phyloP scores from a whole-genome alignment of 176 grass and related monocot genomes.

The Microstegium vimineum region DNA sequence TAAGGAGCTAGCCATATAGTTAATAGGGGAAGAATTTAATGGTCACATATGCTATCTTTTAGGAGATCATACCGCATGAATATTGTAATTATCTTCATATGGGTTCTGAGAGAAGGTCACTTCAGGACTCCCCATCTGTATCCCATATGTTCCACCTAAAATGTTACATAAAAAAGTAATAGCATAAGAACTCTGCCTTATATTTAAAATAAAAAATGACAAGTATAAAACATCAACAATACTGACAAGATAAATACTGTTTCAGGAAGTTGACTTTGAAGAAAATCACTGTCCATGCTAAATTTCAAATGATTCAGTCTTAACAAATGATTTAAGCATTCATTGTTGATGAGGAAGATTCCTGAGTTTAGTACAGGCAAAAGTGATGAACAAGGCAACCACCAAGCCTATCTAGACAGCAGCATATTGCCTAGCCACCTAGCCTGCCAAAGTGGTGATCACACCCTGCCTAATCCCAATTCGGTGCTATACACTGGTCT shows the following conservation, averaged over 20 bases:
- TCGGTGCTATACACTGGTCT: background rate
- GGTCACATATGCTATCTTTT: background rate
- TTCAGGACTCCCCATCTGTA: slow-evolving; percentile 43
- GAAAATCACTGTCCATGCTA: slow-evolving; percentile 11
- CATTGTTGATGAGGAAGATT: background rate
- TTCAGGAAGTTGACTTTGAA: background rate
- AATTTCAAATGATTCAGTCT: background rate
- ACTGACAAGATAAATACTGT: background rate
- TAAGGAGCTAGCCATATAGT: background rate
- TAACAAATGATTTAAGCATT: background rate
- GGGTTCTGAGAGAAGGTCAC: slow-evolving; percentile 28
- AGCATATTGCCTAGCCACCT: too few relatives aligned
- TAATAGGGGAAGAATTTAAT: background rate
- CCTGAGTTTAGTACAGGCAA: background rate
- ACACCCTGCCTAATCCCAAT: background rate
- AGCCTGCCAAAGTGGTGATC: background rate
- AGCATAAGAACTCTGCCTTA: slow-evolving; percentile 19
- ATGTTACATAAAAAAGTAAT: slow-evolving; percentile 11
- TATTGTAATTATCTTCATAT: slow-evolving; percentile 47
- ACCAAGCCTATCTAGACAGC: background rate
- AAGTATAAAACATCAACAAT: background rate
- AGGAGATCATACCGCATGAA: slow-evolving; percentile 39
- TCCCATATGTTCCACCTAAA: slow-evolving; percentile 53
- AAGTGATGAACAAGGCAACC: background rate
- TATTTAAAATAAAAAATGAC: background rate